Percentiles rank a stretch among this genome's conserved stretches.
Conservation (phyloP, 1,284 basidiomycete species). For the Boletellus deceptivus region DNA sequence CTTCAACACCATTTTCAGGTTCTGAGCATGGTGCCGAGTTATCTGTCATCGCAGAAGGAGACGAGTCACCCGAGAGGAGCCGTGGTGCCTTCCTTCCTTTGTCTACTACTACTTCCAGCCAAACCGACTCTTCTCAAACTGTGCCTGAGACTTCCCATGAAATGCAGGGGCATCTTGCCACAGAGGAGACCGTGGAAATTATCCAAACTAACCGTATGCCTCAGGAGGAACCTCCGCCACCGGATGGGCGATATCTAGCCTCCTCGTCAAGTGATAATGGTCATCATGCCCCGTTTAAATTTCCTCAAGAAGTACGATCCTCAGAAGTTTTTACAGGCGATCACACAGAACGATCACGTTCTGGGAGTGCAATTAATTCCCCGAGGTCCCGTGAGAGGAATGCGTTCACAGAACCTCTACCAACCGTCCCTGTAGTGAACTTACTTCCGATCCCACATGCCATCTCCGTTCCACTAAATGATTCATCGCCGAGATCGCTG, state of each 20-base stretch:
- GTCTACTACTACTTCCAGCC: conserved; percentile 2
- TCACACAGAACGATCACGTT: conserved; percentile 24
- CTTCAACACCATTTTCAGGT: conserved; percentile 1
- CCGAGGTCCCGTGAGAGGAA: conserved; percentile 17
- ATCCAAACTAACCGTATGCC: not conserved
- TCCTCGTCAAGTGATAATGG: conserved; percentile 35
- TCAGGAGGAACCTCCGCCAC: not conserved
- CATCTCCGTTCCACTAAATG: conserved; percentile 32
- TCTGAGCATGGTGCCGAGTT: conserved; percentile 39
- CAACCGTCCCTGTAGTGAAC: conserved; percentile 23
- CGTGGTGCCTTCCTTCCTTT: conserved; percentile 21
- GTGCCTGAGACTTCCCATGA: not conserved
- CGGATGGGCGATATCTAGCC: not conserved
- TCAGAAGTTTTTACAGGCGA: conserved; percentile 3
- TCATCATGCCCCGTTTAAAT: conserved; percentile 39
- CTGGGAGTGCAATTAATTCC: conserved; percentile 5
- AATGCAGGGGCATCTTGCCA: not conserved
- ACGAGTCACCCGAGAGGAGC: conserved; percentile 52
- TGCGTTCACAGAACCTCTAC: conserved; percentile 32
- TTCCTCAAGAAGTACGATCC: conserved; percentile 23
- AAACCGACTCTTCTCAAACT: not conserved
- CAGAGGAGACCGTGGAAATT: not conserved
- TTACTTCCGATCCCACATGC: conserved; percentile 10
- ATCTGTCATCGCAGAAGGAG: conserved; percentile 70
- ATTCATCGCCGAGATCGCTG: conserved; percentile 26